A percentile compares a stretch with the other conserved stretches of the same genome.
Conservation (phyloP, 2,329 filamentous ascomycete genomes). For the Calonectria pteridis region DNA sequence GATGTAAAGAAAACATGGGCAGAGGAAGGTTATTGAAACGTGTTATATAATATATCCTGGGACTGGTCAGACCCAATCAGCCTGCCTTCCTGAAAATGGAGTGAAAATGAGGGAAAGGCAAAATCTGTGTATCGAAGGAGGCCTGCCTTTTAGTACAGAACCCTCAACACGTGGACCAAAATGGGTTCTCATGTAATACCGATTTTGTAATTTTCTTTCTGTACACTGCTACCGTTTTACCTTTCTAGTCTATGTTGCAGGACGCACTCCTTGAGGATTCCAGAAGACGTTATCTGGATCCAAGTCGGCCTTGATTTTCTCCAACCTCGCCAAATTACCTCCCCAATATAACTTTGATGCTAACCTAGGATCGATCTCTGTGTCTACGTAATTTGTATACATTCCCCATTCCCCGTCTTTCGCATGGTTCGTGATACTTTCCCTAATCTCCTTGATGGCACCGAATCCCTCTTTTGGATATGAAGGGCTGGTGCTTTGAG, state of each 20-base stretch:
- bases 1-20: background rate
- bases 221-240: background rate
- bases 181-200: no score
- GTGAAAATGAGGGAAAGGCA: no score
- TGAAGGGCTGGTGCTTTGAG: constrained; percentile 45
- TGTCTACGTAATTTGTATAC: constrained; percentile 58
- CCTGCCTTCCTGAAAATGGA: no score
- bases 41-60: background rate
- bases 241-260: background rate
- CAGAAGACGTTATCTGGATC: constrained; percentile 55
- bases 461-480: constrained; percentile 49
- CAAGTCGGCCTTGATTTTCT: constrained; percentile 49
- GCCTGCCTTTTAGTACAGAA: no score
- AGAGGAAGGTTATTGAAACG: background rate
- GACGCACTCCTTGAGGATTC: constrained; percentile 50
- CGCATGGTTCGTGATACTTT: constrained; percentile 46
- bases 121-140: no score
- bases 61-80: no score
- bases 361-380: constrained; percentile 46
- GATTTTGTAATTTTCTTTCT: no score
- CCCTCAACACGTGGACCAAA: no score
- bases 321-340: constrained; percentile 46
- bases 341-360: constrained; percentile 54
- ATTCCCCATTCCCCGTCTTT: constrained; percentile 49
- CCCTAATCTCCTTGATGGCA: constrained; percentile 48